A percentile compares a stretch with the other conserved stretches of the same genome.
Conservation (phyloP, 2,329 filamentous ascomycete genomes). For the Fusarium sp. region DNA sequence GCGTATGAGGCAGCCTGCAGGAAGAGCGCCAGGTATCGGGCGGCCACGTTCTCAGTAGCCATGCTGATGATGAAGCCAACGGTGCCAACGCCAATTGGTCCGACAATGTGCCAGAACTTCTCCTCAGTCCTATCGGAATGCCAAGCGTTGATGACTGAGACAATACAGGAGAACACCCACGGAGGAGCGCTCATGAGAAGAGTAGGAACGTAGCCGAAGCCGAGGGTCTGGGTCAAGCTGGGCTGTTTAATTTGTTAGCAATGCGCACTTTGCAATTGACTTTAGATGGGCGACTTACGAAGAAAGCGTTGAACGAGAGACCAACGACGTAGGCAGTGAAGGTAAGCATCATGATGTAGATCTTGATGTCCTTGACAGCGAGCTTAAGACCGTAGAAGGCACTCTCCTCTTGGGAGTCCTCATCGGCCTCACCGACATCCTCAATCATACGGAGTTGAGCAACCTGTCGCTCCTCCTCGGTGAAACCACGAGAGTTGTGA, state of each 20-base stretch:
- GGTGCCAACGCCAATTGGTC: constrained; percentile 67
- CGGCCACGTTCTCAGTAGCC: constrained; percentile 68
- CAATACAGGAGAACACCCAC: constrained; percentile 71
- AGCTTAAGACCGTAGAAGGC: constrained; percentile 69
- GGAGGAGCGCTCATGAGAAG: constrained; percentile 71
- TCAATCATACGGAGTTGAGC: constrained; percentile 70
- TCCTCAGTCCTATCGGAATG: constrained; percentile 69
- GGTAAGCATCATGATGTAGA: constrained; percentile 75
- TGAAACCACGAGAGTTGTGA: constrained; percentile 70
- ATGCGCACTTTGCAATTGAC: neutral
- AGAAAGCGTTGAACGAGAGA: constrained; percentile 71
- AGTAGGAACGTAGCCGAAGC: constrained; percentile 66
- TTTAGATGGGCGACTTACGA: constrained; percentile 47
- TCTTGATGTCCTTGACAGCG: constrained; percentile 72
- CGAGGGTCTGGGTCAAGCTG: constrained; percentile 66
- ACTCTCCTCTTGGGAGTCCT: constrained; percentile 65
- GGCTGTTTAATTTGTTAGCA: constrained; percentile 48
- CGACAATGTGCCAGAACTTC: constrained; percentile 72
- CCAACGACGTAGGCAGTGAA: constrained; percentile 74
- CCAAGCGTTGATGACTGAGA: constrained; percentile 70
- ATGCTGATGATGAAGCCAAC: constrained; percentile 73
- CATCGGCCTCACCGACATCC: constrained; percentile 70
- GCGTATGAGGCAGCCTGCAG: constrained; percentile 71
- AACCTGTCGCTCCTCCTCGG: constrained; percentile 69
- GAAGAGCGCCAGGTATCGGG: constrained; percentile 73